Evolutionary conservation across 495 filamentous ascomycete species (phyloP), one percentile per base, ranked within the genome.

Genomic region (Neurospora intermedia): DNA sequence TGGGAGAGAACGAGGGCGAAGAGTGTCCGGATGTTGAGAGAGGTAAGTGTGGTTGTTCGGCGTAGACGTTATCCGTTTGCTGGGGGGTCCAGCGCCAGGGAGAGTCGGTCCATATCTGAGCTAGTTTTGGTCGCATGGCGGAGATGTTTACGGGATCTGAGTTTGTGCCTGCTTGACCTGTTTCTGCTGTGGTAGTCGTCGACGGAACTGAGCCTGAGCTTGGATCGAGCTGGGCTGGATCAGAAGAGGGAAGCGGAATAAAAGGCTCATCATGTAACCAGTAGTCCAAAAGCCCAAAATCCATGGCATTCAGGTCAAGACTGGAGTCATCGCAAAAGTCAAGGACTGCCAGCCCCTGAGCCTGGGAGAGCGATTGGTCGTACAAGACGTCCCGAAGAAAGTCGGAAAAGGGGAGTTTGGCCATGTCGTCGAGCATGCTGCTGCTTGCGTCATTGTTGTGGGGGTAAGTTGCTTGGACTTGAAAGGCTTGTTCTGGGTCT

Each of bases 261-360:
- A 66, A 35, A 7, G 27, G 23, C 6, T 66, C 27, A 5, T 35
- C 54, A 0, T 66, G 54, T 5, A 35, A 38, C 80, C 88, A 90
- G 69, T 85, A 81, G 54, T 88, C 85, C 1, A 91, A 83, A 16
- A 89, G 79, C 0, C 84, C 83, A 73, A 90, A 87, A 73, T 91
- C 90, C 6, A 88, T 80, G 23, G 89, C 88, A 35, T 87, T 89
- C 18, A 91, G 81, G 43, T 90, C 87, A 18, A 90, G 82, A 73
- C 87, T 85, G 43, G 84, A 80, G 69, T 88, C 82, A 7, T 88
- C 83, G 69, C 85, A 86, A 46, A 87, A 85, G 74, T 85, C 82
- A 9, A 86, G 72, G 10, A 84, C 76, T 38, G 80, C 80, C 13
- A 81, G 73, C 0, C 80, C 82, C 46, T 80, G 81, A n/a, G 76